Conservation (phyloP, 345 rosid species). For the Isatis tinctoria region DNA sequence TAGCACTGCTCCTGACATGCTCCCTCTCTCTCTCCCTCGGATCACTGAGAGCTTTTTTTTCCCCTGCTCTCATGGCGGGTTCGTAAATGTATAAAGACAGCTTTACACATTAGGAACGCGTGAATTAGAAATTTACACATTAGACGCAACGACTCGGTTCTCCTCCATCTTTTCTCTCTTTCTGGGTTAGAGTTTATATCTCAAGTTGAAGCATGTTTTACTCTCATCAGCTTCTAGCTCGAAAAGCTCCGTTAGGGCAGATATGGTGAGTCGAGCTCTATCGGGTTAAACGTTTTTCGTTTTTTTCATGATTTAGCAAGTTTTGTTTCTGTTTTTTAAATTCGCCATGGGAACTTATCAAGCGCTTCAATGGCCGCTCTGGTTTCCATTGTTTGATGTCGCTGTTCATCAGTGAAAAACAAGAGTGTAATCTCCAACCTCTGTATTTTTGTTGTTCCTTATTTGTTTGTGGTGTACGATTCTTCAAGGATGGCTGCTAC, state of each 20-base stretch:
- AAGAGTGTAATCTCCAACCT: constrained; percentile 3
- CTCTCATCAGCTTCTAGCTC: constrained; percentile 92
- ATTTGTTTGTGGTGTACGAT: not conserved
- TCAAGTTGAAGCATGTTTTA: constrained; percentile 56
- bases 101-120: not conserved
- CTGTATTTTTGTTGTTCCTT: not conserved
- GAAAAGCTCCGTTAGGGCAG: constrained; percentile 96
- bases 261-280: constrained; percentile 54
- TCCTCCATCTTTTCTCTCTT: not conserved
- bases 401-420: not conserved
- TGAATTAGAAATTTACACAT: not conserved
- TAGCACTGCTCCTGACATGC: constrained; percentile 15
- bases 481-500: constrained; percentile 85
- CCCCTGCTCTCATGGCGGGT: constrained; percentile 27
- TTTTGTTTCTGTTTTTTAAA: not conserved
- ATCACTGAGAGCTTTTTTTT: constrained; percentile 16
- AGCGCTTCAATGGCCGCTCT: not conserved
- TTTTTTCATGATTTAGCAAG: not conserved
- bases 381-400: not conserved
- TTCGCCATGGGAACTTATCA: not conserved
- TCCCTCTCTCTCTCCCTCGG: not conserved
- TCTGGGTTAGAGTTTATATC: not conserved
- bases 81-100: not conserved
- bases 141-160: constrained; percentile 6
- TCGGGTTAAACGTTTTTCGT: not conserved